These are phyloP conservation scores for Xylariales sp. DNA, from an alignment of 2,329 filamentous ascomycete genomes.

Conservation along the genomic window DNA sequence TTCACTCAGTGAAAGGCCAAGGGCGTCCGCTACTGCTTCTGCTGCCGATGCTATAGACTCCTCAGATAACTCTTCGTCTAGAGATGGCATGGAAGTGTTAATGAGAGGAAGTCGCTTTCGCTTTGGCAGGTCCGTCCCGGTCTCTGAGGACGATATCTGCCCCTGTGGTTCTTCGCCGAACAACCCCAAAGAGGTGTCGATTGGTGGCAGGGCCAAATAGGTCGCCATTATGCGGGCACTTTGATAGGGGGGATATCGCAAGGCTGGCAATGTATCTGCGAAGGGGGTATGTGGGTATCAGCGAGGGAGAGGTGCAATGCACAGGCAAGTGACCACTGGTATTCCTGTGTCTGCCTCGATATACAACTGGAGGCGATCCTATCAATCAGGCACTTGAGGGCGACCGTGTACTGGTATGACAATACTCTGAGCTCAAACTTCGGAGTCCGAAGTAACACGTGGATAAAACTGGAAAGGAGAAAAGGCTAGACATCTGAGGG, in stretches of 20 bases:
- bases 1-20: slow-evolving; percentile 23
- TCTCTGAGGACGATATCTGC: neutral
- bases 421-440: too few relatives aligned
- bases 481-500: too few relatives aligned
- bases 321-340: too few relatives aligned
- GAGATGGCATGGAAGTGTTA: slow-evolving; percentile 14
- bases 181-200: slow-evolving; percentile 9
- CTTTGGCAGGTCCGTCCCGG: slow-evolving; percentile 1
- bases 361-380: too few relatives aligned
- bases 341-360: too few relatives aligned
- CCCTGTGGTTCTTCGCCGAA: slow-evolving; percentile 6
- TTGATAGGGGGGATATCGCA: neutral
- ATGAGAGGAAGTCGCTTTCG: slow-evolving; percentile 16
- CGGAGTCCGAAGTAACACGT: too few relatives aligned
- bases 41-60: slow-evolving; percentile 20
- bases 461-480: too few relatives aligned
- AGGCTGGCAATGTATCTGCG: neutral
- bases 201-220: slow-evolving; percentile 3
- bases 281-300: too few relatives aligned
- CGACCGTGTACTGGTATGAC: too few relatives aligned
- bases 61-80: slow-evolving; percentile 12
- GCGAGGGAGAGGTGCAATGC: too few relatives aligned
- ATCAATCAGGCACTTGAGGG: too few relatives aligned
- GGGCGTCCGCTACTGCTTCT: slow-evolving; percentile 21
- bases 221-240: slow-evolving; percentile 1